Percentiles rank a stretch among this genome's conserved stretches.
Evolutionary conservation across 305 asterid genomes (phyloP).

Genomic region (Fraxinus latifolia): DNA sequence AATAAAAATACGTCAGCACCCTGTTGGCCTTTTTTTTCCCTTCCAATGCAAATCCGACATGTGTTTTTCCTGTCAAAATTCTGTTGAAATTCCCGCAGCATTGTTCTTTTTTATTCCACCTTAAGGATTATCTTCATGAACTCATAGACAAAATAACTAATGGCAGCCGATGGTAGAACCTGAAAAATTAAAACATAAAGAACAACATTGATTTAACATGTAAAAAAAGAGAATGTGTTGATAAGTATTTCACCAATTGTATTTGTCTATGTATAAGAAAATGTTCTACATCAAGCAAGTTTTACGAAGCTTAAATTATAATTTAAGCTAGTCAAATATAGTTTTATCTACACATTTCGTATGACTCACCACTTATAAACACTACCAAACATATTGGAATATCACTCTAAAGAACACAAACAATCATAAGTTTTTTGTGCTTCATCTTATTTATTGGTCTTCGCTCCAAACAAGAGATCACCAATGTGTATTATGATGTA

Average conservation of each 20-base stretch:
- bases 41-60: no score
- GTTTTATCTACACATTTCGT: background rate
- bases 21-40: no score
- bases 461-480: background rate
- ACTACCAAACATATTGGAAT: background rate
- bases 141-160: conserved; percentile 19
- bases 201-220: background rate
- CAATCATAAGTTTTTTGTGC: background rate
- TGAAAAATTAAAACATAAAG: background rate
- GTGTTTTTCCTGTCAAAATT: no score
- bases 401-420: background rate
- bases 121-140: conserved; percentile 7
- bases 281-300: background rate
- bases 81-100: no score
- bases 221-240: background rate
- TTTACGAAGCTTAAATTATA: background rate
- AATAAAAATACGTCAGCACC: no score
- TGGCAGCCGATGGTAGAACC: conserved; percentile 20
- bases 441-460: background rate
- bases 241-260: background rate
- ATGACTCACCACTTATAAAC: background rate
- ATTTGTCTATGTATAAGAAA: background rate
- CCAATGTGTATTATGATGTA: background rate
- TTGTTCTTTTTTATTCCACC: background rate
- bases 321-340: background rate